phyloP scores from a whole-genome alignment of 2,329 filamentous ascomycete species.

The Aspergillus intermedius region DNA sequence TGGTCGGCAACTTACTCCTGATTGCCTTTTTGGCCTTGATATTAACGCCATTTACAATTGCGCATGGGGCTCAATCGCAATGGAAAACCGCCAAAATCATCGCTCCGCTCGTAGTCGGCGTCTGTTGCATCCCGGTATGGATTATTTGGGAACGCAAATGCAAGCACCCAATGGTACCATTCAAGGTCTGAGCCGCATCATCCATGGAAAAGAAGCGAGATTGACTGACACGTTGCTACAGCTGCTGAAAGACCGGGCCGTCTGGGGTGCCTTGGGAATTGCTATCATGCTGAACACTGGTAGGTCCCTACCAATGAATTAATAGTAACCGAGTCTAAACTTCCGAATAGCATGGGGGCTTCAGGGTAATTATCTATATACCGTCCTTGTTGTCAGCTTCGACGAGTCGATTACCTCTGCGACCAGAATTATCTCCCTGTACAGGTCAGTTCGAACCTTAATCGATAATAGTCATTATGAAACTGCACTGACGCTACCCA shows the following conservation, averaged over 20 bases:
- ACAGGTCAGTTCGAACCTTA: slow-evolving; percentile 29
- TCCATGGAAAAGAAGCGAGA: not conserved
- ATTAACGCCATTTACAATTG: slow-evolving; percentile 53
- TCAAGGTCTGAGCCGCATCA: slow-evolving; percentile 31
- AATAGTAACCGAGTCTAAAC: slow-evolving; percentile 7
- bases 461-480: not conserved
- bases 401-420: slow-evolving; percentile 52
- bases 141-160: slow-evolving; percentile 49
- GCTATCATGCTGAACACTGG: slow-evolving; percentile 29
- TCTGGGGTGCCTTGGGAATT: slow-evolving; percentile 59
- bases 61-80: slow-evolving; percentile 42
- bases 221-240: slow-evolving; percentile 5
- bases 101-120: slow-evolving; percentile 46
- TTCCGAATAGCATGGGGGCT: slow-evolving; percentile 47
- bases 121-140: slow-evolving; percentile 45
- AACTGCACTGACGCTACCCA: slow-evolving; percentile 5
- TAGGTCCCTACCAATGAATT: slow-evolving; percentile 12
- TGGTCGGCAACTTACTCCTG: slow-evolving; percentile 48
- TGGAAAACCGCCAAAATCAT: slow-evolving; percentile 50
- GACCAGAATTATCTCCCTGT: slow-evolving; percentile 55
- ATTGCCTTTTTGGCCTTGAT: slow-evolving; percentile 48
- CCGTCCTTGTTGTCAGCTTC: slow-evolving; percentile 56
- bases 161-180: slow-evolving; percentile 53
- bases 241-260: slow-evolving; percentile 56
- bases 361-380: slow-evolving; percentile 60